These are phyloP conservation scores for Candida berthetii DNA, from an alignment of 805 yeast species.

Conservation along the genomic window DNA sequence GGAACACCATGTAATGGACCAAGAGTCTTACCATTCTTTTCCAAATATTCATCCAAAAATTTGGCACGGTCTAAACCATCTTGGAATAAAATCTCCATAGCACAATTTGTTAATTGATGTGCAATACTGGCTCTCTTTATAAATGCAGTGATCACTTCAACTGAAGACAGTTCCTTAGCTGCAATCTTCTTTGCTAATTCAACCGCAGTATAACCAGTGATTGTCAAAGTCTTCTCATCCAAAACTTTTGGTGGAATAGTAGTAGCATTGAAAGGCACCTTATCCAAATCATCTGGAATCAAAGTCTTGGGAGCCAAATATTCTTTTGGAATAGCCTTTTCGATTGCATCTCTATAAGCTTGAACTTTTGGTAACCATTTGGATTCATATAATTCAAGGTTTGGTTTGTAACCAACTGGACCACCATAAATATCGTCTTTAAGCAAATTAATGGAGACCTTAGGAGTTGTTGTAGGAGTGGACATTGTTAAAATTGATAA, in stretches of 20 bases:
- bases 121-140: constrained; percentile 46
- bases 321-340: not conserved
- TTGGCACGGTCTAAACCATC: constrained; percentile 54
- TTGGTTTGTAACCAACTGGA: not conserved
- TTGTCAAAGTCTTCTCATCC: not conserved
- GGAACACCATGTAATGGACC: constrained; percentile 73
- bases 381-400: constrained; percentile 40
- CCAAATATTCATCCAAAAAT: constrained; percentile 46
- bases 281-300: not conserved
- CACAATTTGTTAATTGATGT: constrained; percentile 54
- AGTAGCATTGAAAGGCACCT: not conserved
- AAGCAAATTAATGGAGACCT: not conserved
- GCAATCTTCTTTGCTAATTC: not conserved
- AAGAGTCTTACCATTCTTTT: constrained; percentile 40
- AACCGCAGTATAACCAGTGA: not conserved
- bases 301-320: constrained; percentile 24
- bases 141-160: constrained; percentile 4
- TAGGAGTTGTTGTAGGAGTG: not conserved
- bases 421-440: not conserved
- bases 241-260: not conserved
- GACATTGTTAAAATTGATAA: too few species aligned
- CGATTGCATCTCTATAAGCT: not conserved
- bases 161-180: not conserved
- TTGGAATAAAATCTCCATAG: constrained; percentile 54
- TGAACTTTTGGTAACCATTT: constrained; percentile 39